phyloP scores from a whole-genome alignment of 1,139 yeast genomes.

The Suzukiozyma palmioleophila region DNA sequence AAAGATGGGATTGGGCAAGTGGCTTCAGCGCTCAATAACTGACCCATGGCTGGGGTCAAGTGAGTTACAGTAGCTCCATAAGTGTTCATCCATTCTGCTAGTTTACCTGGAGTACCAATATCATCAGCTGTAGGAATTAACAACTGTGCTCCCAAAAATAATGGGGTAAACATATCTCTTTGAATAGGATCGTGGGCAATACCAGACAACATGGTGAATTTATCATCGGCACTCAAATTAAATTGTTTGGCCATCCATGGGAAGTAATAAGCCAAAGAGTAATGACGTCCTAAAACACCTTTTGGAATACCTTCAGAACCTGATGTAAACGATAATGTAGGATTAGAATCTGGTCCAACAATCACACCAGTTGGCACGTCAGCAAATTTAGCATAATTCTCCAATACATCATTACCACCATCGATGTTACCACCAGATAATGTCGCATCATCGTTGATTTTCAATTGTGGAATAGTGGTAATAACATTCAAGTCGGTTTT shows the following conservation, averaged over 20 bases:
- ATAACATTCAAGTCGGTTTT: conserved; percentile 64
- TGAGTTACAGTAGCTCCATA: conserved; percentile 95
- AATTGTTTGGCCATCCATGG: conserved; percentile 97
- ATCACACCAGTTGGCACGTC: conserved; percentile 74
- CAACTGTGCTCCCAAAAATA: conserved; percentile 89
- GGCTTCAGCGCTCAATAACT: conserved; percentile 92
- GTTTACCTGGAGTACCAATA: conserved; percentile 95
- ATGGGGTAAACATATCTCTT: conserved; percentile 97
- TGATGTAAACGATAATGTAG: conserved; percentile 94
- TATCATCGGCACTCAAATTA: conserved; percentile 72
- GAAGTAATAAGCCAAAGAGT: conserved; percentile 92
- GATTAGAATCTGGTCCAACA: conserved; percentile 97
- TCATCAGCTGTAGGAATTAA: conserved; percentile 95
- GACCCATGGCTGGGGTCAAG: conserved; percentile 99
- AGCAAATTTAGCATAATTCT: conserved; percentile 40
- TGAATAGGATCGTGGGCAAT: conserved; percentile 99
- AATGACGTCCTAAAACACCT: conserved; percentile 98
- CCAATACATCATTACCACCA: conserved; percentile 45
- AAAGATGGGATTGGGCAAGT: conserved; percentile 79
- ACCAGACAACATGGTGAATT: conserved; percentile 95
- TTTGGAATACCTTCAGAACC: conserved; percentile 98
- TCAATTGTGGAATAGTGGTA: conserved; percentile 72
- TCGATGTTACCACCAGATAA: conserved; percentile 53
- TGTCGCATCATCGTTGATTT: conserved; percentile 72
- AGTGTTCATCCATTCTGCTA: conserved; percentile 95